A percentile compares a stretch with the other conserved stretches of the same genome.
phyloP scores from a whole-genome alignment of 345 rosid genomes.

The Linum usitatissimum region DNA sequence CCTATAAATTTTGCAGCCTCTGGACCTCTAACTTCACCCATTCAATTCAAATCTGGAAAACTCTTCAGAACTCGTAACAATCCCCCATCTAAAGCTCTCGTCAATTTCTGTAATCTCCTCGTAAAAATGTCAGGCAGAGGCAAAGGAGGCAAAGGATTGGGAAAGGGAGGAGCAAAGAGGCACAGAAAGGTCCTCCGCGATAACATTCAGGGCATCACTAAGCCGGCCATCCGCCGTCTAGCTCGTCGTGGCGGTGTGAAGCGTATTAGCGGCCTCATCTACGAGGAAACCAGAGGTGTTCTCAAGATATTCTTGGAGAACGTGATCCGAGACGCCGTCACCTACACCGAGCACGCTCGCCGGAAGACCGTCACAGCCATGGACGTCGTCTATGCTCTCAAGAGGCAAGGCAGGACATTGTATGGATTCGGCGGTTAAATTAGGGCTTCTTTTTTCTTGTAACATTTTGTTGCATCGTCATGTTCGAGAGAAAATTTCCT shows the following conservation, averaged over 20 bases:
- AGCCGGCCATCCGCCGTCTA: background rate
- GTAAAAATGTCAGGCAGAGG: background rate
- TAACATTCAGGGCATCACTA: background rate
- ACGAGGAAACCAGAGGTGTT: background rate
- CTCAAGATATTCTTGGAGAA: background rate
- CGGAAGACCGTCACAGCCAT: background rate
- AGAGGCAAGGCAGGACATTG: background rate
- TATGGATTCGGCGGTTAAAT: background rate
- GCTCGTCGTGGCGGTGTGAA: background rate
- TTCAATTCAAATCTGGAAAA: background rate
- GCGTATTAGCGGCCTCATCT: background rate
- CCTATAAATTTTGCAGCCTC: background rate
- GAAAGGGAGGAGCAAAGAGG: background rate
- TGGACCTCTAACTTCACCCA: background rate
- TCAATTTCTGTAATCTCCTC: too few species aligned
- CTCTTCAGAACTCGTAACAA: too few species aligned
- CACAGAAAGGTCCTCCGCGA: background rate
- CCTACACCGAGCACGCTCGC: background rate
- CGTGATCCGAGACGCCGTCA: background rate
- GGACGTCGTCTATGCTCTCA: background rate
- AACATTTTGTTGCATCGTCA: too few species aligned
- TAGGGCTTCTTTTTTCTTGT: background rate
- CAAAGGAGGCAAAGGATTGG: background rate
- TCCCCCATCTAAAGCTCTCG: background rate
- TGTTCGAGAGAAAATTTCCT: too few species aligned